Conservation (phyloP, 106 monocot genomes). For the Gastrodia elata region DNA sequence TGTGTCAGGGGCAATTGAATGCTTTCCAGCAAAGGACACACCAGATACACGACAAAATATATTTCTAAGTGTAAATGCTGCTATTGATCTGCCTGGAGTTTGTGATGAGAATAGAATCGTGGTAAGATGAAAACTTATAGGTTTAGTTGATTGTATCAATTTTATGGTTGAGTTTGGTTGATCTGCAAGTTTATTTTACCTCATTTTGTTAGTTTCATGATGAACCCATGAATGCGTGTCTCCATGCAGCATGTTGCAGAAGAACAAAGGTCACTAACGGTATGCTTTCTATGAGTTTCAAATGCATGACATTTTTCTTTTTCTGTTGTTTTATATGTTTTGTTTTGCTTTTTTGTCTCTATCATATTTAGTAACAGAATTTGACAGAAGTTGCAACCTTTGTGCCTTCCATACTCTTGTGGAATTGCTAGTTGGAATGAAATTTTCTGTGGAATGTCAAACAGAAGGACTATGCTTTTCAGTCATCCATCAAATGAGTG, state of each 20-base stretch:
- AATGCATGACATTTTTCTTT: background rate
- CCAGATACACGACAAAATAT: conserved; percentile 1
- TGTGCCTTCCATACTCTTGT: conserved; percentile 47
- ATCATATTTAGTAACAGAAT: conserved; percentile 3
- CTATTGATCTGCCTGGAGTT: background rate
- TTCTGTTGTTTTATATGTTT: background rate
- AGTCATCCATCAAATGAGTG: conserved; percentile 49
- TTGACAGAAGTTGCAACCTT: conserved; percentile 12
- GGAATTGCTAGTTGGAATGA: conserved; percentile 49
- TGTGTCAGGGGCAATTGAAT: background rate
- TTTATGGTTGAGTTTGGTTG: background rate
- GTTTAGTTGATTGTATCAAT: background rate
- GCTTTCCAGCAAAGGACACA: conserved; percentile 12
- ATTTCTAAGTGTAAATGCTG: conserved; percentile 14
- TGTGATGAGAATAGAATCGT: conserved; percentile 9
- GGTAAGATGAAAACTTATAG: conserved; percentile 11
- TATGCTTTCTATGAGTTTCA: conserved; percentile 8
- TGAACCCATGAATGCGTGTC: conserved; percentile 5
- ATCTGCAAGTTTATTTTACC: background rate
- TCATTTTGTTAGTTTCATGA: background rate
- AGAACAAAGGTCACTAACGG: conserved; percentile 13
- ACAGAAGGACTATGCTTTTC: conserved; percentile 28
- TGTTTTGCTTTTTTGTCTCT: background rate
- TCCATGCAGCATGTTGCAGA: conserved; percentile 42
- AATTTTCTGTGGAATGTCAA: conserved; percentile 37